phyloP scores from a whole-genome alignment of 2,329 filamentous ascomycete species.

The Alternaria sp. region DNA sequence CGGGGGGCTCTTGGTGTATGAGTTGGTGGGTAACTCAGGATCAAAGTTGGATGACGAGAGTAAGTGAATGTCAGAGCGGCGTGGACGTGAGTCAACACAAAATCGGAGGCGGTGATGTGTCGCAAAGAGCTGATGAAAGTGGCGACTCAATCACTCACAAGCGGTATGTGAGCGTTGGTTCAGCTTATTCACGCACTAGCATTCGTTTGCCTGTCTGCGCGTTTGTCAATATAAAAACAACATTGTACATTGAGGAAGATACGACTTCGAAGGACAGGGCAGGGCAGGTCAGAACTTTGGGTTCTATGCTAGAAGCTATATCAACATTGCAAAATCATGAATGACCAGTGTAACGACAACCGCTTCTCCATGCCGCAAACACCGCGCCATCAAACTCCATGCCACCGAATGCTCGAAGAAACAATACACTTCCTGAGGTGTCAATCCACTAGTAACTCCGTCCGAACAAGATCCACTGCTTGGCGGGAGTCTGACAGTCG shows the following conservation, averaged over 20 bases:
- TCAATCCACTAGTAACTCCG: slow-evolving; percentile 48
- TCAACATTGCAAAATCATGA: slow-evolving; percentile 9
- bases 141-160: background rate
- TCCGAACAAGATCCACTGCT: slow-evolving; percentile 94
- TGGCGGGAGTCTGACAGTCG: slow-evolving; percentile 75
- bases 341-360: slow-evolving; percentile 6
- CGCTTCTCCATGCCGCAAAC: slow-evolving; percentile 16
- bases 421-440: background rate
- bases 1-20: background rate
- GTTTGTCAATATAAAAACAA: background rate
- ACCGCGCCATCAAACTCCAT: slow-evolving; percentile 27
- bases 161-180: background rate
- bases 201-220: background rate
- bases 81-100: background rate
- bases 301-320: slow-evolving; percentile 2
- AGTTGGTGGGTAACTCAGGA: too few species aligned
- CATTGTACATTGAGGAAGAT: background rate
- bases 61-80: background rate
- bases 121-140: background rate
- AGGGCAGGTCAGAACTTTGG: background rate
- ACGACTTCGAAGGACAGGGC: background rate
- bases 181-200: background rate
- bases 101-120: background rate
- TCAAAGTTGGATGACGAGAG: background rate
- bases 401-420: slow-evolving; percentile 26